phyloP scores from a whole-genome alignment of 805 yeast species.

The Pichia thaimueangensis region DNA sequence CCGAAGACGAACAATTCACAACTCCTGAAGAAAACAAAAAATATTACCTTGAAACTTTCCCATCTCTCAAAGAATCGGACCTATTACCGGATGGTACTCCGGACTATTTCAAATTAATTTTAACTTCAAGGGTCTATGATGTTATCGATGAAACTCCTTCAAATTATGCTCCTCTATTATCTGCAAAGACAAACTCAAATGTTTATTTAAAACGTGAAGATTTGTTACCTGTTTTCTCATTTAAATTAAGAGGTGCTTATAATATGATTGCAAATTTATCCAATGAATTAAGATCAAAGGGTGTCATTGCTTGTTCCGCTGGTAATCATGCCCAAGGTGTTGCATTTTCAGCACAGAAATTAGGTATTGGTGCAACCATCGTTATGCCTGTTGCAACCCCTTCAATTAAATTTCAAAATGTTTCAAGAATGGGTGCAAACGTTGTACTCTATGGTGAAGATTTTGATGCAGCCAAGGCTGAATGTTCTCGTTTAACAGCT shows the following conservation, averaged over 20 bases:
- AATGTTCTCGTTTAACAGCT: slow-evolving; percentile 66
- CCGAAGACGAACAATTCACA: neutral
- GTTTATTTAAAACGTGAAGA: slow-evolving; percentile 88
- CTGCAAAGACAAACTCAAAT: slow-evolving; percentile 68
- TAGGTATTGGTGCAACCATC: slow-evolving; percentile 89
- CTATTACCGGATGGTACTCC: slow-evolving; percentile 61
- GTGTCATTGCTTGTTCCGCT: slow-evolving; percentile 97
- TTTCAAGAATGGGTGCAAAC: slow-evolving; percentile 85
- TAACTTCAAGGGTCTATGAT: slow-evolving; percentile 92
- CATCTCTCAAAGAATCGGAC: slow-evolving; percentile 46
- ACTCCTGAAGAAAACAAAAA: neutral
- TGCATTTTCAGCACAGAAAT: slow-evolving; percentile 79
- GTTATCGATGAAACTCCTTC: slow-evolving; percentile 89
- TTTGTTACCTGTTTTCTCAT: slow-evolving; percentile 87
- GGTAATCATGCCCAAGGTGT: slow-evolving; percentile 99
- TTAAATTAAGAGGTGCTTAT: slow-evolving; percentile 95
- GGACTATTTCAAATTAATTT: slow-evolving; percentile 86
- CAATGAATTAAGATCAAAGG: slow-evolving; percentile 58
- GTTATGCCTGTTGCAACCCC: slow-evolving; percentile 99
- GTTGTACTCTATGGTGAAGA: slow-evolving; percentile 92
- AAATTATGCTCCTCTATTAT: slow-evolving; percentile 64
- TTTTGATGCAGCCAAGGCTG: slow-evolving; percentile 90
- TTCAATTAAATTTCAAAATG: slow-evolving; percentile 86
- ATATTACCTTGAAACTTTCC: slow-evolving; percentile 28
- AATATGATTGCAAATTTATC: slow-evolving; percentile 90